Conservation (phyloP, 331 rosid species). For the Saraca asoca region DNA sequence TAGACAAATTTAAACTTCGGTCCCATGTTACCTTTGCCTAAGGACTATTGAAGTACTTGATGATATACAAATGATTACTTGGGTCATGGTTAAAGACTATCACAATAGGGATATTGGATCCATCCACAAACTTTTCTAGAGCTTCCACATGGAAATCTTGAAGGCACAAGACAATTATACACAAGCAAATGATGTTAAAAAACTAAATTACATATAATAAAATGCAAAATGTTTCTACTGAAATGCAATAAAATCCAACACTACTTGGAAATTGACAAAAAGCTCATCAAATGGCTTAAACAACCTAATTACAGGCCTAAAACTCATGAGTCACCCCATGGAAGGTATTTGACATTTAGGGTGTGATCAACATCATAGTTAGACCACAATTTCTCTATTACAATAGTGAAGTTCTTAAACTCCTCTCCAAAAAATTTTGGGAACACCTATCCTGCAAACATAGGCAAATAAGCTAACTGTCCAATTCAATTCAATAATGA, state of each 20-base stretch:
- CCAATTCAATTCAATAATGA: background rate
- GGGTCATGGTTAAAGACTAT: slow-evolving; percentile 68
- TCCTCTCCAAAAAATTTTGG: slow-evolving; percentile 79
- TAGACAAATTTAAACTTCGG: slow-evolving; percentile 7
- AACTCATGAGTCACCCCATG: slow-evolving; percentile 77
- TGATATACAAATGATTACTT: slow-evolving; percentile 62
- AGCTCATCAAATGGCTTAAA: slow-evolving; percentile 95
- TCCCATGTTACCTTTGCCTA: slow-evolving; percentile 61
- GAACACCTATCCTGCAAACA: slow-evolving; percentile 78
- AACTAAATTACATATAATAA: background rate
- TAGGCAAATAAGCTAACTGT: background rate
- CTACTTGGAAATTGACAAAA: slow-evolving; percentile 73
- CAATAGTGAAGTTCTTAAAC: slow-evolving; percentile 57
- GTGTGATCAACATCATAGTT: slow-evolving; percentile 88
- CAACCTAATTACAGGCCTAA: slow-evolving; percentile 72
- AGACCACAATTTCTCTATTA: slow-evolving; percentile 80
- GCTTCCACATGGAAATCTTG: slow-evolving; percentile 78
- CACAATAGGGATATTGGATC: slow-evolving; percentile 55
- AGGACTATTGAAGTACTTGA: slow-evolving; percentile 58
- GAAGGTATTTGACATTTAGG: slow-evolving; percentile 76
- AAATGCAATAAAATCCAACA: background rate
- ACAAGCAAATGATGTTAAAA: background rate
- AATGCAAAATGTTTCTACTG: background rate
- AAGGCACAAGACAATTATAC: slow-evolving; percentile 23
- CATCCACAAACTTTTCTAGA: slow-evolving; percentile 71